Percentiles rank a stretch among this genome's conserved stretches.
These are phyloP conservation scores for Phialophora chinensis DNA, from an alignment of 2,329 filamentous ascomycete genomes.

Conservation along the genomic window DNA sequence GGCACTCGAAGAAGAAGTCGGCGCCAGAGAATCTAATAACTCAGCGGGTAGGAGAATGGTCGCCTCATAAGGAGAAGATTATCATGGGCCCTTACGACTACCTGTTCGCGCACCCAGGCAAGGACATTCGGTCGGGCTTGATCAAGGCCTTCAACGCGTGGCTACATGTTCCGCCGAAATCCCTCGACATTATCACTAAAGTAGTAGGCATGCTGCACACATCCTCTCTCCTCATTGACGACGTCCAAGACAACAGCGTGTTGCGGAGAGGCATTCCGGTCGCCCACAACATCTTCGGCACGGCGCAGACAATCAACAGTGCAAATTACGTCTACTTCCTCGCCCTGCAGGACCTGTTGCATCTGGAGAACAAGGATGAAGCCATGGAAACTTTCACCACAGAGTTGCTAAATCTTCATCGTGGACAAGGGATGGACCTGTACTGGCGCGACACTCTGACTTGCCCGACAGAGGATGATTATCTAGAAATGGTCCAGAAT, in stretches of 20 bases:
- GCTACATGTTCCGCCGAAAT: slow-evolving; percentile 50
- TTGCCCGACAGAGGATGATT: slow-evolving; percentile 55
- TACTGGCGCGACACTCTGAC: slow-evolving; percentile 56
- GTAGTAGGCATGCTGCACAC: slow-evolving; percentile 55
- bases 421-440: slow-evolving; percentile 57
- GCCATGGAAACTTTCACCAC: slow-evolving; percentile 54
- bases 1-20: slow-evolving; percentile 37
- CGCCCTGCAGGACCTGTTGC: slow-evolving; percentile 50
- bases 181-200: slow-evolving; percentile 50
- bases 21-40: slow-evolving; percentile 26
- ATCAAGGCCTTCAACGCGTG: slow-evolving; percentile 54
- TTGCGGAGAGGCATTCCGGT: slow-evolving; percentile 56
- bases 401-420: slow-evolving; percentile 55
- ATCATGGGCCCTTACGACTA: slow-evolving; percentile 55
- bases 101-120: slow-evolving; percentile 52
- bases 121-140: slow-evolving; percentile 52
- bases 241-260: slow-evolving; percentile 57
- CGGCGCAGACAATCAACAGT: slow-evolving; percentile 59
- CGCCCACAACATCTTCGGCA: slow-evolving; percentile 58
- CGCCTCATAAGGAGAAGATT: slow-evolving; percentile 49
- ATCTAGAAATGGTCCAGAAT: slow-evolving; percentile 57
- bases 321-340: slow-evolving; percentile 58
- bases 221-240: slow-evolving; percentile 56
- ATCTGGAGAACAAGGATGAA: slow-evolving; percentile 47
- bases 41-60: slow-evolving; percentile 34